phyloP scores from a whole-genome alignment of 106 monocot species.

The Dendrobium chrysotoxum region DNA sequence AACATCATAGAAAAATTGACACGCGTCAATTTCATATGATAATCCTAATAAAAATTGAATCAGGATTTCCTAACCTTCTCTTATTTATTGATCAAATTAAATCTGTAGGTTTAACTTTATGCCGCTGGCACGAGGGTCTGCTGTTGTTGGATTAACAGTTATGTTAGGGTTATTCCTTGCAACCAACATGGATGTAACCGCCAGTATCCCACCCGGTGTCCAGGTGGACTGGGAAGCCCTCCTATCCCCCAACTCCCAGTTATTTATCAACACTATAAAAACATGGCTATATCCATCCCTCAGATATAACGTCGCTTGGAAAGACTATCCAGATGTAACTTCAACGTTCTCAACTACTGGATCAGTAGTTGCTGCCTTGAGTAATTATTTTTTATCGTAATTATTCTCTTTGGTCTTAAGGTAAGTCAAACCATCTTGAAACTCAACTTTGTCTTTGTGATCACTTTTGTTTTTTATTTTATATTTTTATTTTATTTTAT shows the following conservation, averaged over 20 bases:
- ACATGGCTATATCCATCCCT: constrained; percentile 70
- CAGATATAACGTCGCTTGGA: constrained; percentile 55
- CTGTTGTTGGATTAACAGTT: constrained; percentile 72
- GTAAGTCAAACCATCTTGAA: not conserved
- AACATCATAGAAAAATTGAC: too few species aligned
- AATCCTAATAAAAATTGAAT: too few species aligned
- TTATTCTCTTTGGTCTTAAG: not conserved
- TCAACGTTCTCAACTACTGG: constrained; percentile 66
- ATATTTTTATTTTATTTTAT: too few species aligned
- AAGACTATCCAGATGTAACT: constrained; percentile 73
- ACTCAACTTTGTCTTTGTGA: too few species aligned
- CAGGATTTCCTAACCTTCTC: too few species aligned
- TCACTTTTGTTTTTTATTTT: too few species aligned
- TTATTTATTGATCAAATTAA: too few species aligned
- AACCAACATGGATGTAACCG: constrained; percentile 81
- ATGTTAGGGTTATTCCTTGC: constrained; percentile 75
- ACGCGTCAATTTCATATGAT: too few species aligned
- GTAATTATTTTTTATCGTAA: constrained; percentile 22
- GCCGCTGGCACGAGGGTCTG: constrained; percentile 85
- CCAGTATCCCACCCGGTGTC: constrained; percentile 49
- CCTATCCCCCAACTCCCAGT: constrained; percentile 48
- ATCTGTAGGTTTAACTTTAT: constrained; percentile 87
- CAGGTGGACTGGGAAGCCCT: constrained; percentile 98
- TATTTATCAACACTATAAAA: constrained; percentile 49
- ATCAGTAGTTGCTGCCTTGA: constrained; percentile 64